A percentile compares a stretch with the other conserved stretches of the same genome.
phyloP scores from a whole-genome alignment of 371 early-diverging fungal species.

The Cokeromyces recurvatus region DNA sequence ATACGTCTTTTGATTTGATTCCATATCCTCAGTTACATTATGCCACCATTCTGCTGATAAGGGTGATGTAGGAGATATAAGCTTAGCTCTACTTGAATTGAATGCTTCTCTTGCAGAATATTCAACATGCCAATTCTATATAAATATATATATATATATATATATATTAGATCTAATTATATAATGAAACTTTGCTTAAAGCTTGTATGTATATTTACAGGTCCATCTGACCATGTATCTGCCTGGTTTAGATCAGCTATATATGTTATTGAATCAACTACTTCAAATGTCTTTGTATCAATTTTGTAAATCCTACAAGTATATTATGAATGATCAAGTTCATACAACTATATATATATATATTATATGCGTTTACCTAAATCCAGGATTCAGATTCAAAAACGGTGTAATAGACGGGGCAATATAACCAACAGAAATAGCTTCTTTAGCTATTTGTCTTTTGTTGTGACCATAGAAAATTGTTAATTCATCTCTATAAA shows the following conservation, averaged over 20 bases:
- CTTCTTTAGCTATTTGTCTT: constrained; percentile 32
- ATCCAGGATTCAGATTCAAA: constrained; percentile 49
- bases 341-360: too few species aligned
- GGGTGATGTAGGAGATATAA: constrained; percentile 25
- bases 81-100: constrained; percentile 21
- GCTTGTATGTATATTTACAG: constrained; percentile 30
- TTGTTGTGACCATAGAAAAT: constrained; percentile 38
- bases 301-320: constrained; percentile 44
- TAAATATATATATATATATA: neutral
- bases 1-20: constrained; percentile 31
- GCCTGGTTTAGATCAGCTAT: constrained; percentile 47
- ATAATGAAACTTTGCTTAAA: neutral
- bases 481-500: constrained; percentile 51
- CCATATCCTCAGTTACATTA: constrained; percentile 48
- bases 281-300: constrained; percentile 52
- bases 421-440: constrained; percentile 48
- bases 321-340: too few species aligned
- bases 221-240: constrained; percentile 25
- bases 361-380: constrained; percentile 30
- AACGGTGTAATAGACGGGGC: constrained; percentile 56
- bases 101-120: constrained; percentile 52
- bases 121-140: constrained; percentile 56
- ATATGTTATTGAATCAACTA: constrained; percentile 53
- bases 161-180: too few species aligned
- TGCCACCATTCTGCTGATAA: constrained; percentile 61